Base-by-base conservation (phyloP, 75 land plant genomes). In the Pinus albicaulis region DNA sequence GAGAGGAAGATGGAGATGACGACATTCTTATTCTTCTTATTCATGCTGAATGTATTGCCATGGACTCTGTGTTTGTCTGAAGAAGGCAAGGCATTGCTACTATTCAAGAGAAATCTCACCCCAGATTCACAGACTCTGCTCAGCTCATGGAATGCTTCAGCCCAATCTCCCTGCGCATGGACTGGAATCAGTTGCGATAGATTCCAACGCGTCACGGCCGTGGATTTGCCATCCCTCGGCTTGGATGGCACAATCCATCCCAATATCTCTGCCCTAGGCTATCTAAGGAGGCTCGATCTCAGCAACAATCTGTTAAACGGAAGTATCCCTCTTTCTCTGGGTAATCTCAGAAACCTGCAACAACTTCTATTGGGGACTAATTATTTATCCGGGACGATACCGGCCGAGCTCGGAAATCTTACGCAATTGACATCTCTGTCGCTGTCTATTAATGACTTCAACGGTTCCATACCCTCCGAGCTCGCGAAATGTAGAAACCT, bases 241-340 rank as follows among this genome's bases (percentile, higher is more conserved):
- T 83, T 96, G 24, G 48, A 25, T 16, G 99, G 99, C 16, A 44
- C 89, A 12, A 77, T 93, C 0, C 86, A 92, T 7, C 56, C 78
- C 22, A 57, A 88, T 4, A 78, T 95, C 71, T 76, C 86, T 17
- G 26, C 66, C 11, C 71, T 89, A 5, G 14, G 55, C 14, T 13
- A 58, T 72, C 90, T 96, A 55, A 74, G 70, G 68, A 65, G 58
- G 64, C 90, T 96, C 63, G 93, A 92, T 74, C 86, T 96, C 55
- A 89, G 94, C 10, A 55, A 83, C 34, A 96, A 96, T 80, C 20
- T 58, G 61, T 80, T 96, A 5, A 75, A 81, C 1, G 99, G 99
- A n/a, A 68, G 1, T 34, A 89, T 95, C 15, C 98, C 98, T 0
- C 66, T 83, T 0, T 92, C 93, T 63, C 72, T 95, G 0, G 95